Percentiles rank a stretch among this genome's conserved stretches.
Evolutionary conservation across 2,329 filamentous ascomycete species (phyloP).

Genomic region (Hyphodiscus sp.): DNA sequence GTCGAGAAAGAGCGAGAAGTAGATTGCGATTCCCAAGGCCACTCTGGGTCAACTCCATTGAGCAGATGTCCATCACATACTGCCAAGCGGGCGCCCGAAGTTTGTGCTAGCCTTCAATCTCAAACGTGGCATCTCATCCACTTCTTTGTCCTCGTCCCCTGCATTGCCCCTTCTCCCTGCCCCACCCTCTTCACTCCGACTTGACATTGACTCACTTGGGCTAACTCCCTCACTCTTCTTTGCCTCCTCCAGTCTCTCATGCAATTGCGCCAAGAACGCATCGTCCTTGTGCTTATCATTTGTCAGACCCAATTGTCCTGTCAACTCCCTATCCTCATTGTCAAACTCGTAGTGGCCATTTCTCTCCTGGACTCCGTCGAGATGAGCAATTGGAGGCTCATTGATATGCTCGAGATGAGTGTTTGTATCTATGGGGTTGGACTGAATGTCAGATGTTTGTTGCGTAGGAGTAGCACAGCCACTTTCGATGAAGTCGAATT

Average conservation of each 20-base stretch:
- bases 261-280: conserved; percentile 20
- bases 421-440: conserved; percentile 2
- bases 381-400: neutral
- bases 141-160: neutral
- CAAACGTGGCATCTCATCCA: conserved; percentile 17
- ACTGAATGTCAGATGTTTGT: neutral
- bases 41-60: neutral
- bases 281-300: conserved; percentile 17
- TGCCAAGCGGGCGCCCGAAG: conserved; percentile 23
- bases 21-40: neutral
- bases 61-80: neutral
- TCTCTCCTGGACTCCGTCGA: conserved; percentile 2
- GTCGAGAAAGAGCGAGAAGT: neutral
- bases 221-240: conserved; percentile 12
- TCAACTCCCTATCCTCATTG: conserved; percentile 20
- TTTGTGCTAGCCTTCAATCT: conserved; percentile 22
- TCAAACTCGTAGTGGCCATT: conserved; percentile 7
- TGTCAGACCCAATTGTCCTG: conserved; percentile 22
- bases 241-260: conserved; percentile 21
- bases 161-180: neutral
- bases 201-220: conserved; percentile 5
- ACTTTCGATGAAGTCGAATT: conserved; percentile 24
- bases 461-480: conserved; percentile 25
- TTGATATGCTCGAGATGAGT: conserved; percentile 5
- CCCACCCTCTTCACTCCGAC: neutral